A percentile compares a stretch with the other conserved stretches of the same genome.
Conservation (phyloP, 768 basidiomycete genomes). For the Hericium erinaceus region DNA sequence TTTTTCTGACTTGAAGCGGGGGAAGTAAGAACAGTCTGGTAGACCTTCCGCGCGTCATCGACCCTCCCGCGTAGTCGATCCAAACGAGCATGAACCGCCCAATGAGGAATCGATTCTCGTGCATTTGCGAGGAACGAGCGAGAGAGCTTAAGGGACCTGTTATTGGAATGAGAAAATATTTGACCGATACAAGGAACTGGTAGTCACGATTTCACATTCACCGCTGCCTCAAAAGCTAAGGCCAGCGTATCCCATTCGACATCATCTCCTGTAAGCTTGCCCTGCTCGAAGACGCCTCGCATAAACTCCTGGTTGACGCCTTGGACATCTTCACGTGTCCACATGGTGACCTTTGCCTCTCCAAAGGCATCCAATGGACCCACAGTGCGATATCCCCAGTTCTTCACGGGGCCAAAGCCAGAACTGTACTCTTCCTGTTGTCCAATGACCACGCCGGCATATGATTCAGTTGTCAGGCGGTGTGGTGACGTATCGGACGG, state of each 20-base stretch:
- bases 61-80: slow-evolving; percentile 55
- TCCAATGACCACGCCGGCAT: slow-evolving; percentile 60
- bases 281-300: slow-evolving; percentile 48
- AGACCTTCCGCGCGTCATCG: slow-evolving; percentile 72
- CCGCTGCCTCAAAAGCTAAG: slow-evolving; percentile 58
- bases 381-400: slow-evolving; percentile 49
- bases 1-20: slow-evolving; percentile 28
- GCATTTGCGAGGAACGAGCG: slow-evolving; percentile 47
- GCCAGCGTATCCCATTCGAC: slow-evolving; percentile 55
- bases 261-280: slow-evolving; percentile 40
- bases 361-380: slow-evolving; percentile 43
- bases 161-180: neutral
- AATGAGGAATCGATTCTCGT: slow-evolving; percentile 51
- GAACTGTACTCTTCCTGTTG: slow-evolving; percentile 51
- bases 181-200: neutral
- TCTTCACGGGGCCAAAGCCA: slow-evolving; percentile 59
- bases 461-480: slow-evolving; percentile 43
- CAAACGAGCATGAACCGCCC: slow-evolving; percentile 71
- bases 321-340: slow-evolving; percentile 40
- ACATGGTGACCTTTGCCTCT: slow-evolving; percentile 32
- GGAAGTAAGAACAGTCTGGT: slow-evolving; percentile 52
- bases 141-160: slow-evolving; percentile 63
- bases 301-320: slow-evolving; percentile 42
- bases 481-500: slow-evolving; percentile 27
- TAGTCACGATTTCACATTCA: slow-evolving; percentile 47